Evolutionary conservation across 768 basidiomycete genomes (phyloP), one percentile per base, ranked within the genome.

Genomic region (Scleroderma bovista): DNA sequence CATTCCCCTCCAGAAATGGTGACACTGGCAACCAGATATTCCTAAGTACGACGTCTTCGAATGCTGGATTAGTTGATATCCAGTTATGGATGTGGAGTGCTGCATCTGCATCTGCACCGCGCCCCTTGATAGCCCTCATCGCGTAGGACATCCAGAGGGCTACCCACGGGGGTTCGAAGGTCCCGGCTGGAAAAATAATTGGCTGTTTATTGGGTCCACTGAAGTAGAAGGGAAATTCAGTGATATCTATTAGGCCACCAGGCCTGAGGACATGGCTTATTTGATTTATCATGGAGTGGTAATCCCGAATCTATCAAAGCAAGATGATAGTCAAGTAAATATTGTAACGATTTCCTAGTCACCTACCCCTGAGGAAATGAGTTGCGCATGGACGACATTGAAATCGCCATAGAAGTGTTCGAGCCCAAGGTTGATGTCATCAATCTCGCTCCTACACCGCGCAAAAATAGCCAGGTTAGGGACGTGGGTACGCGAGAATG

Each of bases 381-480:
- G 75, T 20, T 83, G 80, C 29, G 79, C 77, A 59, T 89, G 87
- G 0, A 85, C 84, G 15, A 84, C 83, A 58, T 90, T 77, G 68
- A 89, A 90, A 51, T 83, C 77, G 10, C 82, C 82, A 59, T 84
- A 87, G 63, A 82, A 89, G 67, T 91, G 88, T 57, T 89, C 86
- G 20, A 91, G 70, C 3, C 88, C 88, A 16, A 89, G 78, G 67
- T 91, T 91, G 62, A 90, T 81, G 62, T 91, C 88, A 61, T 90
- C 88, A 8, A 89, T 77, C 64, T 91, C 88, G 58, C 83, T 87
- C 72, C 87, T 89, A 54, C 24, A 59, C 46, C 45, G 47, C 53
- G 44, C 32, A 24, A 51, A n/a, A 45, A 44, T 19, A 46, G 23
- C 19, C 45, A 31, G 38, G 46, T 55, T 46, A 29, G 13, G 19